Conservation (phyloP, 1,139 yeast genomes). For the Geotrichum fermentans region DNA sequence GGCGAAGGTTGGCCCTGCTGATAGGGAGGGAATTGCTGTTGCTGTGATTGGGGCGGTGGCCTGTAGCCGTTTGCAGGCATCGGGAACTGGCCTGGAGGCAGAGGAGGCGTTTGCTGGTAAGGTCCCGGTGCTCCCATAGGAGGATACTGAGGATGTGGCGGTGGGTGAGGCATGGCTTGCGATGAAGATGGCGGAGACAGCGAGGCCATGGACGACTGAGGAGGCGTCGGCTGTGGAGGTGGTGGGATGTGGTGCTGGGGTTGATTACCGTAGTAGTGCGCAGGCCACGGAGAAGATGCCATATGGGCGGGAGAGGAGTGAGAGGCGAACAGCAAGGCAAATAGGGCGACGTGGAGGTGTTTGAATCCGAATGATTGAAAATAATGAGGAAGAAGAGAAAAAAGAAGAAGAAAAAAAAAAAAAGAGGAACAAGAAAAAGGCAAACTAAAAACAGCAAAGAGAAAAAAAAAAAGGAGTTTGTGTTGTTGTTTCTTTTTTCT, state of each 20-base stretch:
- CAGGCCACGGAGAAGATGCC: slow-evolving; percentile 7
- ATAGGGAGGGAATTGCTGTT: slow-evolving; percentile 1
- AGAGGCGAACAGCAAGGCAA: background rate
- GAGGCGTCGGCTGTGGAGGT: slow-evolving; percentile 8
- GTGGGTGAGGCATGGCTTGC: slow-evolving; percentile 10
- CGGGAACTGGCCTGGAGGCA: slow-evolving; percentile 4
- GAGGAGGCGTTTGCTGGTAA: slow-evolving; percentile 2
- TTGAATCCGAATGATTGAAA: background rate
- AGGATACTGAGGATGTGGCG: slow-evolving; percentile 1
- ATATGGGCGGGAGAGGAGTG: background rate
- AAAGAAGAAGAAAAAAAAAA: slow-evolving; percentile 1
- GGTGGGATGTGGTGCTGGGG: background rate
- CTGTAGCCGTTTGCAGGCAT: background rate
- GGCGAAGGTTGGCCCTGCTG: no score
- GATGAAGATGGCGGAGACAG: slow-evolving; percentile 8
- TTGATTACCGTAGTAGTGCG: slow-evolving; percentile 5
- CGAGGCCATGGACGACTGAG: slow-evolving; percentile 10
- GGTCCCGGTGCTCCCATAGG: slow-evolving; percentile 2
- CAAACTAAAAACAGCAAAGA: background rate
- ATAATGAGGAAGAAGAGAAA: background rate
- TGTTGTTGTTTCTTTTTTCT: no score
- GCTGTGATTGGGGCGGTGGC: background rate
- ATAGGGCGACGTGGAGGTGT: background rate
- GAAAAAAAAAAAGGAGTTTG: no score
- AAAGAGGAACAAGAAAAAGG: background rate